Evolutionary conservation across 192 early-diverging fungal genomes (phyloP), one percentile per base, ranked within the genome.

Genomic region (Rhizoclosmatium sp.): DNA sequence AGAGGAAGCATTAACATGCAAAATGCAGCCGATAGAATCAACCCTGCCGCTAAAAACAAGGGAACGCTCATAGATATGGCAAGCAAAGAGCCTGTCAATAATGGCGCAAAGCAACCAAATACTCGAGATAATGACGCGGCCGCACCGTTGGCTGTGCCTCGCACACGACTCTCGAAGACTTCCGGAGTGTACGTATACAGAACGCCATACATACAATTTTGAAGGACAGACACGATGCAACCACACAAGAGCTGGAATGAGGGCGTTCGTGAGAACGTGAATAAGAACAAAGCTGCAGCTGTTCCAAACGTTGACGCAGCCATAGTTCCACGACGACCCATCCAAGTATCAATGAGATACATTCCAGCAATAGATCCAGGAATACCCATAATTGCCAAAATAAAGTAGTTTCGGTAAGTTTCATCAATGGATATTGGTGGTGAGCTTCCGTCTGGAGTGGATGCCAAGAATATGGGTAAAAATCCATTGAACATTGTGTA

Each of bases 401-500:
- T 86, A 65, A 95, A 80, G 44, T 91, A 89, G 77, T 95, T 92
- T 66, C 89, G 87, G 70, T 93, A 94, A 1, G 93, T 93, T 16
- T 87, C 85, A 10, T 82, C 78, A 59, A 89, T 78, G 39, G 85
- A 79, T 1, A 79, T 40, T 12, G 78, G 78, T 58, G 2, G 51
- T 23, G 45, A 48, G 42, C 4, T 73, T 10, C 5, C 16, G 47
- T 47, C 41, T 45, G 59, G 61, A 10, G n/a, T 80, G 80, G 60
- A 75, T 71, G 92, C 91, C 12, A 96, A 85, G 44, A 93, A 92
- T 76, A 94, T 92, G 42, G 95, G 93, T 12, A 95, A 73, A 75
- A 95, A 95, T 4, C 92, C 93, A 81, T 95, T 95, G 80, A 96
- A 95, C 87, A 94, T 95, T n/a, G 92, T 94, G 76, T 91, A 96